These are phyloP conservation scores for Cucurbita moschata DNA, from an alignment of 306 rosid genomes.

Conservation along the genomic window DNA sequence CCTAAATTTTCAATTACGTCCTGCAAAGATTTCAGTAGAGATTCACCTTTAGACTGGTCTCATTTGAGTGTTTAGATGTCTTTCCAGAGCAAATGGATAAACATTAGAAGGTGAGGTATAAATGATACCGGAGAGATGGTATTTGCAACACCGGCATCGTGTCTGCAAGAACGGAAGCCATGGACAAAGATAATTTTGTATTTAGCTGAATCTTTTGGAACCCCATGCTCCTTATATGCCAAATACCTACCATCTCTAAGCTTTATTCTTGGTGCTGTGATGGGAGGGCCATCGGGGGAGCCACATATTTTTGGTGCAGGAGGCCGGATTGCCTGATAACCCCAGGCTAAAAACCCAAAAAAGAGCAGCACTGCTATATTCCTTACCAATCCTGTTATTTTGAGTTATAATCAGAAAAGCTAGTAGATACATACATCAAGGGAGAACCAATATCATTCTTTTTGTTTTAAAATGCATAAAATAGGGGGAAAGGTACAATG, in stretches of 20 bases:
- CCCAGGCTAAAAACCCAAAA: constrained; percentile 61
- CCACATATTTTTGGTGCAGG: constrained; percentile 72
- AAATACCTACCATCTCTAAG: constrained; percentile 78
- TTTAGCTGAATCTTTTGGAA: constrained; percentile 49
- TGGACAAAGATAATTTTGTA: constrained; percentile 50
- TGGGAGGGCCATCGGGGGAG: constrained; percentile 49
- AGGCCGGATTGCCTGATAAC: constrained; percentile 58
- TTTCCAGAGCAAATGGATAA: neutral
- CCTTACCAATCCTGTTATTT: constrained; percentile 45
- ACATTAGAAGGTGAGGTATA: neutral
- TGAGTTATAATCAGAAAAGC: constrained; percentile 4
- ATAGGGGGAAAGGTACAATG: neutral
- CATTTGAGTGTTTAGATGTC: neutral
- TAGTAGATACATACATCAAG: neutral
- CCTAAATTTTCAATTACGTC: constrained; percentile 44
- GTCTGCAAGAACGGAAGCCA: constrained; percentile 54
- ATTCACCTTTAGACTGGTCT: neutral
- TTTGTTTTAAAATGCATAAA: neutral
- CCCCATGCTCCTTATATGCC: constrained; percentile 77
- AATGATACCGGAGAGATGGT: constrained; percentile 41
- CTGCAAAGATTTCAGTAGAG: constrained; percentile 25
- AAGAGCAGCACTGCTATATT: constrained; percentile 31
- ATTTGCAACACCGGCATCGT: constrained; percentile 27
- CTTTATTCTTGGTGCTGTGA: constrained; percentile 63
- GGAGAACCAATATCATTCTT: neutral